Evolutionary conservation across 768 basidiomycete species (phyloP).

Genomic region (Strobilomyces confusus): DNA sequence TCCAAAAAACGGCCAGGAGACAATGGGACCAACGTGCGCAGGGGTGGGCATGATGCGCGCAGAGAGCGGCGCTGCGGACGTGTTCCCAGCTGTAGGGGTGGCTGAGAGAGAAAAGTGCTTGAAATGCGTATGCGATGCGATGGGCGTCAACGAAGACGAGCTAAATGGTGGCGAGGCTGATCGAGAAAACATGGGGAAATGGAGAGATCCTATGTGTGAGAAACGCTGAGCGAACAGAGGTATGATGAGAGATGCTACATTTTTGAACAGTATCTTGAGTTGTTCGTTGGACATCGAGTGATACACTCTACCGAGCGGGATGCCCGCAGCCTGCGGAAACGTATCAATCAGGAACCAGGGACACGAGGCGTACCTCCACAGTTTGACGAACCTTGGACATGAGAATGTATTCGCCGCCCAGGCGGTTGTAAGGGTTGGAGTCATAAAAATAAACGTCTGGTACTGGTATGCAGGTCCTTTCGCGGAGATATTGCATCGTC

Average conservation of each 20-base stretch:
- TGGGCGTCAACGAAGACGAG: constrained; percentile 25
- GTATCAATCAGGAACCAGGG: not conserved
- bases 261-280: constrained; percentile 61
- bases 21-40: constrained; percentile 70
- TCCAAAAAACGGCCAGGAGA: constrained; percentile 91
- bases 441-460: constrained; percentile 75
- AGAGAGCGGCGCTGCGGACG: not conserved
- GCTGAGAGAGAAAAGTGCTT: constrained; percentile 19
- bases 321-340: constrained; percentile 58
- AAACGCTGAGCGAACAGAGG: constrained; percentile 79
- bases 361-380: not conserved
- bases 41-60: constrained; percentile 14
- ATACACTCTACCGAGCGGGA: constrained; percentile 67
- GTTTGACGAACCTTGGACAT: constrained; percentile 69
- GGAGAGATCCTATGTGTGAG: constrained; percentile 69
- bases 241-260: constrained; percentile 63
- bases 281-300: constrained; percentile 64
- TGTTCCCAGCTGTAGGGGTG: constrained; percentile 6
- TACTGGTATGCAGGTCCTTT: constrained; percentile 67
- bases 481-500: constrained; percentile 75
- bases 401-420: constrained; percentile 82
- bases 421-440: constrained; percentile 77
- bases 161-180: constrained; percentile 18
- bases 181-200: constrained; percentile 32
- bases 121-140: constrained; percentile 19